Base-by-base conservation (phyloP, 768 basidiomycete species). In the Porpolomopsis calyptriformis region DNA sequence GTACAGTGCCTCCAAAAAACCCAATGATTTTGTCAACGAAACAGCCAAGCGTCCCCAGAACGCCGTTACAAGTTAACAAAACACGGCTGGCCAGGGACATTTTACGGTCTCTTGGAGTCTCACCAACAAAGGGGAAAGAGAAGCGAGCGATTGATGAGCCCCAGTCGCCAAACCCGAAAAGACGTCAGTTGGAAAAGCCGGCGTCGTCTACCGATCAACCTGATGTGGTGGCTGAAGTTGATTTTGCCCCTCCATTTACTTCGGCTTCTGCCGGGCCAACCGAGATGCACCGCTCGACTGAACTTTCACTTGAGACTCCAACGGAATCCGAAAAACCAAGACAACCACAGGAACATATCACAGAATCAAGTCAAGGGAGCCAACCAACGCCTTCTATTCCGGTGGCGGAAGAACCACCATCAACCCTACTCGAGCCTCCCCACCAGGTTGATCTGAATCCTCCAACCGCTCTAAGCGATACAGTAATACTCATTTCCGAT, bases 11-110 rank as follows among this genome's bases (percentile, higher is more conserved):
- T 31, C 37, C 16, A 20, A 12, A 12, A 10, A 6, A 39, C 11
- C 20, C 37, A 6, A 19, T 6, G n/a, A 4, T 10, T 10, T 19
- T 24, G 5, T 8, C 31, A n/a, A 34, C 18, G 1, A 12, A 10
- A n/a, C 11, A 10, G 20, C 19, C 43, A 4, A 34, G 6, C 33
- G 6, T 14, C 22, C 19, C 24, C 25, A 29, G 45, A 16, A 46
- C 35, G 4, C 70, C 71, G 20, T 49, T 55, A 26, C 60, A 74
- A 23, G 77, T 73, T 4, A 67, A 78, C 54, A 73, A 65, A 51
- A 70, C 60, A 38, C 66, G 65, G 35, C 65, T 83, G 22, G 80
- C 80, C 2, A 69, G 64, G 36, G 78, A 80, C 57, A 63, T 83
- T 37, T 51, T 83, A 18, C 68, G 67, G 36, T 74, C 77, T 5